Percentiles rank a stretch among this genome's conserved stretches.
Evolutionary conservation across 306 rosid genomes (phyloP).

Genomic region (Urtica urens): DNA sequence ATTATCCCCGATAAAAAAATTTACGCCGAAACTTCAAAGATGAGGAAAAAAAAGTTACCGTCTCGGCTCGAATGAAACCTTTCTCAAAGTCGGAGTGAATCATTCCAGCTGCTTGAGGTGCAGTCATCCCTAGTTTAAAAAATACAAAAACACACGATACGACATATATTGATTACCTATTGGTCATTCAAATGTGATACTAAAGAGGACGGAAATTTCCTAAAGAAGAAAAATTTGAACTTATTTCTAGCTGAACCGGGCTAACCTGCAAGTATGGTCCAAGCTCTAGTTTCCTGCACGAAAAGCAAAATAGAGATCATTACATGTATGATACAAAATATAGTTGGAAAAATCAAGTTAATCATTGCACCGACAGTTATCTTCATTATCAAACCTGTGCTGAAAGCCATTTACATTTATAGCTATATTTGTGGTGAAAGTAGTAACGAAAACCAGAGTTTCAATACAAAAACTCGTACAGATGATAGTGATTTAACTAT

Average conservation of each 20-base stretch:
- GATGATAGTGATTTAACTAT: no score
- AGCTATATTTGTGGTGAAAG: no score
- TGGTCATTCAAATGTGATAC: conserved; percentile 6
- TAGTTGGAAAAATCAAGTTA: conserved; percentile 7
- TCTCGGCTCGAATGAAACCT: conserved; percentile 96
- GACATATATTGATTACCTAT: neutral
- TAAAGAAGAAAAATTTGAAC: neutral
- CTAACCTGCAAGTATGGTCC: conserved; percentile 94
- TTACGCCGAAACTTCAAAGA: no score
- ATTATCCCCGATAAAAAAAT: no score
- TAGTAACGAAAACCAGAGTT: no score
- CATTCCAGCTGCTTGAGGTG: conserved; percentile 99
- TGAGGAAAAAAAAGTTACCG: conserved; percentile 33
- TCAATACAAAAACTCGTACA: no score
- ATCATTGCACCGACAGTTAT: conserved; percentile 4
- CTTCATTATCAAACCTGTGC: no score
- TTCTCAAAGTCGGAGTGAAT: conserved; percentile 98
- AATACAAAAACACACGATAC: neutral
- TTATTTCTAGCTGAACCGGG: conserved; percentile 15
- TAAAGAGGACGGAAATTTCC: neutral
- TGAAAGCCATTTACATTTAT: no score
- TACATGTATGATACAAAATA: neutral
- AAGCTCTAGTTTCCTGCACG: conserved; percentile 85
- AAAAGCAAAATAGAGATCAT: conserved; percentile 21
- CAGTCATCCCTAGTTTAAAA: conserved; percentile 84